A percentile compares a stretch with the other conserved stretches of the same genome.
phyloP scores from a whole-genome alignment of 306 rosid genomes.

The Senna tora region DNA sequence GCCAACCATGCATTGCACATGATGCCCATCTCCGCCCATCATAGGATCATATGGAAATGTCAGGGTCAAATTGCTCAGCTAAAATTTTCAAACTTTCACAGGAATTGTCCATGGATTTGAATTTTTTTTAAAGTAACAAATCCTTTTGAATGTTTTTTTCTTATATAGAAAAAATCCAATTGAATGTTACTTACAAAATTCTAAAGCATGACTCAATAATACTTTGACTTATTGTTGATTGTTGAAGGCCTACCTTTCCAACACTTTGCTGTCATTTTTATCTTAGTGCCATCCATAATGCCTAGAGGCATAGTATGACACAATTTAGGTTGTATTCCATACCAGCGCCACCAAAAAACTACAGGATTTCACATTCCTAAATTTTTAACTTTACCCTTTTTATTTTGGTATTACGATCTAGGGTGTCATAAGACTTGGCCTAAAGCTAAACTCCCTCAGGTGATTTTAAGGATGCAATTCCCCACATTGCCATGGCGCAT shows the following conservation, averaged over 20 bases:
- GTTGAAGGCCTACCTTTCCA: slow-evolving; percentile 1
- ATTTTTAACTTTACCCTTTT: background rate
- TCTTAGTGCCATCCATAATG: background rate
- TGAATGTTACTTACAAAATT: background rate
- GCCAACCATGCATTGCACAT: background rate
- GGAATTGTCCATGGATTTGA: background rate
- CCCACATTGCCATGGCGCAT: background rate
- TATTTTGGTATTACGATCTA: background rate
- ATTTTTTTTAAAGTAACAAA: background rate
- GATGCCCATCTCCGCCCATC: slow-evolving; percentile 1
- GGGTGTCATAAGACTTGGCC: background rate
- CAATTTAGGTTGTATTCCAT: background rate
- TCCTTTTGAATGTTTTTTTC: background rate
- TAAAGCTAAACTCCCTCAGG: background rate
- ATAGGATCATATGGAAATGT: background rate
- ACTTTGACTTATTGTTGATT: background rate
- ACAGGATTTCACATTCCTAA: background rate
- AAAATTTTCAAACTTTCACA: background rate
- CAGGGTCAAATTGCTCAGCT: background rate
- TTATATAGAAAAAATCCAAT: too few relatives aligned
- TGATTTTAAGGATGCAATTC: background rate
- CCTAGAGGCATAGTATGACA: background rate
- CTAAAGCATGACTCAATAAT: background rate
- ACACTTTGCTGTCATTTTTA: background rate
- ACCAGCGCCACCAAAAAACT: background rate